These are phyloP conservation scores for Rhododendron ferrugineum DNA, from an alignment of 148 eudicot species.

Conservation along the genomic window DNA sequence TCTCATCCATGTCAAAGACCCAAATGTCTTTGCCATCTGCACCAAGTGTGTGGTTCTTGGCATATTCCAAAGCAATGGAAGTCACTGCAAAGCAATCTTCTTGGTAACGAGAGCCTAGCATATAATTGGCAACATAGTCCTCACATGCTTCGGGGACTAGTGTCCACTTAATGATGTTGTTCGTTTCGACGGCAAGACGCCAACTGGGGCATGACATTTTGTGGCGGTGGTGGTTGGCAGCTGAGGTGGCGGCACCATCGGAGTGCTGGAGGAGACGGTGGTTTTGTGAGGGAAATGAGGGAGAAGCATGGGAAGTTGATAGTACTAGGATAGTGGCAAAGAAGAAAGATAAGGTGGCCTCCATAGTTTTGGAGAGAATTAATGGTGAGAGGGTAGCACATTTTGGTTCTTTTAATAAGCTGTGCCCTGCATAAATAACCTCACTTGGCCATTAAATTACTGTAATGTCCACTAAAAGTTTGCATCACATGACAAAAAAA, in stretches of 20 bases:
- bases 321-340: not conserved
- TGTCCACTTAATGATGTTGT: not conserved
- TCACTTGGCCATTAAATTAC: not conserved
- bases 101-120: not conserved
- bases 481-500: not conserved
- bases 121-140: not conserved
- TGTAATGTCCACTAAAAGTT: not conserved
- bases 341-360: not conserved
- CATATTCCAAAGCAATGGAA: not conserved
- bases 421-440: not conserved
- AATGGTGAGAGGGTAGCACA: not conserved
- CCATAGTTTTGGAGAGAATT: not conserved
- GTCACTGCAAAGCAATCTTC: not conserved
- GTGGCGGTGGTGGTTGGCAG: not conserved
- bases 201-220: not conserved
- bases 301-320: not conserved
- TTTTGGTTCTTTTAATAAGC: not conserved
- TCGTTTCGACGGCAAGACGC: not conserved
- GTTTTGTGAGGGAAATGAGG: not conserved
- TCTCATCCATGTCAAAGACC: not conserved
- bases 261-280: not conserved
- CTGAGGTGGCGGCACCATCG: not conserved
- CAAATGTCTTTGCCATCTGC: not conserved
- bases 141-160: not conserved
- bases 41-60: not conserved